These are phyloP conservation scores for Notholithocarpus densiflorus DNA, from an alignment of 306 rosid genomes.

Conservation along the genomic window DNA sequence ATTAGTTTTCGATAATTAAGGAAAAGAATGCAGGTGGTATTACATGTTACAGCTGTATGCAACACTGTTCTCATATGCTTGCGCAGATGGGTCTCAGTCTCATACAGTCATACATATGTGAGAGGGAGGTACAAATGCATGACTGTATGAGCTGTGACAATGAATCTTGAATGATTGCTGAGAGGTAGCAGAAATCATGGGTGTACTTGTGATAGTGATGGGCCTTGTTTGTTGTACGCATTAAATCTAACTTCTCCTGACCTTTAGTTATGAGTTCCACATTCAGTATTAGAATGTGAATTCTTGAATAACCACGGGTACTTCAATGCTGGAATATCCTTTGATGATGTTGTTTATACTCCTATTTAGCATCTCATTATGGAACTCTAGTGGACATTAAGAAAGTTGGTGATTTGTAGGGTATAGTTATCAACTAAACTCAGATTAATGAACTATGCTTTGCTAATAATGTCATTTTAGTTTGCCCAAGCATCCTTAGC, in stretches of 20 bases:
- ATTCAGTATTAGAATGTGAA: background rate
- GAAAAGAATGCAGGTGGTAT: background rate
- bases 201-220: background rate
- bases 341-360: background rate
- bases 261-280: background rate
- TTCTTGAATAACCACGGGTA: background rate
- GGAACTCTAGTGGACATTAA: background rate
- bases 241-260: background rate
- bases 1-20: background rate
- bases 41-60: too few relatives aligned
- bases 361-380: background rate
- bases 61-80: too few relatives aligned
- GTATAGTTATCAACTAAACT: background rate
- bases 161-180: background rate
- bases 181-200: background rate
- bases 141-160: background rate
- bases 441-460: background rate
- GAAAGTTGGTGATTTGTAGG: background rate
- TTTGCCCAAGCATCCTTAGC: too few relatives aligned
- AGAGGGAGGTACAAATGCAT: too few relatives aligned
- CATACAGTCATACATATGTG: too few relatives aligned
- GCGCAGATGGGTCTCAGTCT: too few relatives aligned
- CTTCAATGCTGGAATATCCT: background rate
- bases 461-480: background rate
- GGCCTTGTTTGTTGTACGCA: background rate